Evolutionary conservation across 1,284 basidiomycete species (phyloP).

Genomic region (Apiotrichum sp.): DNA sequence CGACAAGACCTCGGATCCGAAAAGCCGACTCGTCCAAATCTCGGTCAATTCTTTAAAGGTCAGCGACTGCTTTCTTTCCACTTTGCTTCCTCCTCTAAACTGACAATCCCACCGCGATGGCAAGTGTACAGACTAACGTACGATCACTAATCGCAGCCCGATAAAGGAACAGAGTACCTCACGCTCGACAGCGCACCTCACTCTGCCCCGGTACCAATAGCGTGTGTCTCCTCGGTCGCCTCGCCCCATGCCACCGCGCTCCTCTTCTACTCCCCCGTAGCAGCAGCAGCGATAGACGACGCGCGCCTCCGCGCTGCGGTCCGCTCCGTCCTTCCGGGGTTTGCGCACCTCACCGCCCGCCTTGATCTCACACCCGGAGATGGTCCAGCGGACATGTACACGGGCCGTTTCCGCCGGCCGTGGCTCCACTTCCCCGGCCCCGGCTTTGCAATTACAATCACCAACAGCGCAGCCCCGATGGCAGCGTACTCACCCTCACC

Average conservation of each 20-base stretch:
- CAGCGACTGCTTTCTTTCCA: too few relatives aligned
- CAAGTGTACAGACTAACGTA: conserved; percentile 1
- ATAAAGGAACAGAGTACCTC: too few relatives aligned
- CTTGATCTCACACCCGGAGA: not conserved
- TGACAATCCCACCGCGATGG: too few relatives aligned
- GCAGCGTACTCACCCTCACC: not conserved
- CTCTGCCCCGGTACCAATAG: conserved; percentile 6
- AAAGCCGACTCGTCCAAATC: too few relatives aligned
- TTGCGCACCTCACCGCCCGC: conserved; percentile 48
- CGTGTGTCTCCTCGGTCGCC: not conserved
- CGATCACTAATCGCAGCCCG: not conserved
- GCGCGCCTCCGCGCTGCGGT: conserved; percentile 32
- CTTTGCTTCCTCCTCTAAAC: too few relatives aligned
- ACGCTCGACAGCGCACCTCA: not conserved
- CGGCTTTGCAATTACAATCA: conserved; percentile 44
- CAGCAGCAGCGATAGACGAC: conserved; percentile 6
- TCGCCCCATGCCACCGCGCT: conserved; percentile 5
- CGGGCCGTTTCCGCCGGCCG: conserved; percentile 8
- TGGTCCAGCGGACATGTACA: not conserved
- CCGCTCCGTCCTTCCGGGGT: conserved; percentile 35
- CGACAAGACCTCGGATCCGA: too few relatives aligned
- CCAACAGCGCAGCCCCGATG: not conserved
- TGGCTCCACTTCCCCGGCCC: conserved; percentile 36
- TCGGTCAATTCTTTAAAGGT: too few relatives aligned
- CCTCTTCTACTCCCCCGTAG: not conserved